phyloP scores from a whole-genome alignment of 2,329 filamentous ascomycete genomes.

The Orbilia quercus region DNA sequence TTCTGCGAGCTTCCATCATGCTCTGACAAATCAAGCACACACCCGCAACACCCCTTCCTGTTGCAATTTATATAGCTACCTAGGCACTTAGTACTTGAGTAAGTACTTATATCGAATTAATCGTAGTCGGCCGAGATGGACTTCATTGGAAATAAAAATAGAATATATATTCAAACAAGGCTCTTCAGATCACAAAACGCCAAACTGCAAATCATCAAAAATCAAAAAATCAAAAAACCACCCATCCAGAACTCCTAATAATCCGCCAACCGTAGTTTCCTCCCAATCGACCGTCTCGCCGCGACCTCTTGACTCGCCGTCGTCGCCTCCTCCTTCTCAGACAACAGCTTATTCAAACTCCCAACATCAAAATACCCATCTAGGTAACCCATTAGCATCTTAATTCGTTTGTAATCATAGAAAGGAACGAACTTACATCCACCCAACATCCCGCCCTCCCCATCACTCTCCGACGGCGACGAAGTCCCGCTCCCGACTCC shows the following conservation, averaged over 20 bases:
- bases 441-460: slow-evolving; percentile 60
- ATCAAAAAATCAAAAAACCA: too few species aligned
- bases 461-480: slow-evolving; percentile 58
- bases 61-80: too few species aligned
- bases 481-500: slow-evolving; percentile 32
- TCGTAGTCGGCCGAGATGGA: too few species aligned
- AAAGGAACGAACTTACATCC: slow-evolving; percentile 55
- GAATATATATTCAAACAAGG: too few species aligned
- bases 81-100: too few species aligned
- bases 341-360: slow-evolving; percentile 59
- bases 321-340: slow-evolving; percentile 58
- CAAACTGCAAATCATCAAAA: too few species aligned
- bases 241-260: slow-evolving; percentile 55
- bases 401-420: neutral
- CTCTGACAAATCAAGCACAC: slow-evolving; percentile 43
- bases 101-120: too few species aligned
- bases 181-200: neutral
- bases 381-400: slow-evolving; percentile 23
- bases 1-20: slow-evolving; percentile 49
- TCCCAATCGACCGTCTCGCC: slow-evolving; percentile 58
- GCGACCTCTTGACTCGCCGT: slow-evolving; percentile 35
- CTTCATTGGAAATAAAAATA: too few species aligned
- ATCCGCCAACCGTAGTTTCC: slow-evolving; percentile 58
- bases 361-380: slow-evolving; percentile 60
- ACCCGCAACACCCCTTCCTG: slow-evolving; percentile 11